phyloP scores from a whole-genome alignment of 208 protist species.

The Angomonas ambiguus region DNA sequence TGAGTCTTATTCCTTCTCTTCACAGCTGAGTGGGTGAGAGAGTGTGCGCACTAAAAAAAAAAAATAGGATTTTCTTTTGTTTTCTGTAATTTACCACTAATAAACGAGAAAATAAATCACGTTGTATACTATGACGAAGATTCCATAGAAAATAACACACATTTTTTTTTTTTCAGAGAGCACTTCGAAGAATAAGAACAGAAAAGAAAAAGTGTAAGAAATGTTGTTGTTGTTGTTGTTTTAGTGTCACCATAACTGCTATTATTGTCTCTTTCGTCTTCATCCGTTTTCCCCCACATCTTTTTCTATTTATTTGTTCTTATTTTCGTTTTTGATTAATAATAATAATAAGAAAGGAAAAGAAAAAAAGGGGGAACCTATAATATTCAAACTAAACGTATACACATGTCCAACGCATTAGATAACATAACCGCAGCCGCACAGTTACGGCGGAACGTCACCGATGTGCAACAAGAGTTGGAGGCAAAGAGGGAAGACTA shows the following conservation, averaged over 20 bases:
- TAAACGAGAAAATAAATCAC: no score
- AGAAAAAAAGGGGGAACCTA: constrained; percentile 6
- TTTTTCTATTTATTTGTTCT: constrained; percentile 9
- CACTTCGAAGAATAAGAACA: not conserved
- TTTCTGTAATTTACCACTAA: no score
- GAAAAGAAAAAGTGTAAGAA: constrained; percentile 1
- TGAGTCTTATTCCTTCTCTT: constrained; percentile 67
- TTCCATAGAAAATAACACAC: no score
- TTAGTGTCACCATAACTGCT: not conserved
- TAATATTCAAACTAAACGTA: no score
- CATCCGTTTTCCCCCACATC: not conserved
- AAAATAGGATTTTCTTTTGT: not conserved
- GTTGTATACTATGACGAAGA: no score
- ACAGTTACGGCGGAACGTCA: constrained; percentile 73
- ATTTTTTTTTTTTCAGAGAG: no score
- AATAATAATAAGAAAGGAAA: constrained; percentile 9
- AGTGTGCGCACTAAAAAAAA: not conserved
- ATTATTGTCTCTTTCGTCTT: not conserved
- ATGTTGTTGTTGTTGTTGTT: not conserved
- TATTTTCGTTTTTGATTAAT: not conserved
- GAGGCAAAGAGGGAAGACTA: constrained; percentile 85
- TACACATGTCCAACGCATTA: constrained; percentile 77
- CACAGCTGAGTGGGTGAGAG: constrained; percentile 27
- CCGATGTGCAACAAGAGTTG: constrained; percentile 85
- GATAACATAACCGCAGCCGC: constrained; percentile 90